Percentiles rank a stretch among this genome's conserved stretches.
Evolutionary conservation across 2,329 filamentous ascomycete genomes (phyloP).

Genomic region (Blastomyces emzantsi): DNA sequence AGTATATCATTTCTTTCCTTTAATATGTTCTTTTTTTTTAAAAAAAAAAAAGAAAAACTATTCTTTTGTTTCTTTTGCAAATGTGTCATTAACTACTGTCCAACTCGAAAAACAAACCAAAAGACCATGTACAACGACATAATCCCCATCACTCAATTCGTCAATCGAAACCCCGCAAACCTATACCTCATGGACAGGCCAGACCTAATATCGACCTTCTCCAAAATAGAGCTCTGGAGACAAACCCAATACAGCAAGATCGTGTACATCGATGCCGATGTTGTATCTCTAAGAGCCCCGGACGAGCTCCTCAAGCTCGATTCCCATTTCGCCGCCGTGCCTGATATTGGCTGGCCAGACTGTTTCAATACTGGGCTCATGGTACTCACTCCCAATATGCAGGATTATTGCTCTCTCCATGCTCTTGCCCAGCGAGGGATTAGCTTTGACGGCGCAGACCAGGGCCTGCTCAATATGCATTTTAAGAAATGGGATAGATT

Average conservation of each 20-base stretch:
- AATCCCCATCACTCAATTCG: constrained; percentile 71
- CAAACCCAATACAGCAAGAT: constrained; percentile 84
- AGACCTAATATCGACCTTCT: constrained; percentile 87
- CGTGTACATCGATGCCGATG: constrained; percentile 89
- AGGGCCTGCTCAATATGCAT: constrained; percentile 91
- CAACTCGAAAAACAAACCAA: constrained; percentile 13
- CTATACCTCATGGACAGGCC: constrained; percentile 84
- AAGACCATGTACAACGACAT: constrained; percentile 81
- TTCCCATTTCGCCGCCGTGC: constrained; percentile 60
- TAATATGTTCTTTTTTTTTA: constrained; percentile 8
- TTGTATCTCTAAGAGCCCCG: constrained; percentile 80
- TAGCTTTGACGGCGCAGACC: constrained; percentile 95
- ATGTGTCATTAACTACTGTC: constrained; percentile 15
- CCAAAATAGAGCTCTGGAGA: constrained; percentile 92
- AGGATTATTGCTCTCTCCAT: constrained; percentile 75
- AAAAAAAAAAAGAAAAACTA: too few species aligned
- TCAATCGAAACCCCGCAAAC: constrained; percentile 68
- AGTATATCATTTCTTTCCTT: constrained; percentile 40
- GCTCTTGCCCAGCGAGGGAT: constrained; percentile 78
- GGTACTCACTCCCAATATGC: constrained; percentile 77
- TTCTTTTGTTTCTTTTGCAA: constrained; percentile 1
- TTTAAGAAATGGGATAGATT: constrained; percentile 79
- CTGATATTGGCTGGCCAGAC: constrained; percentile 97
- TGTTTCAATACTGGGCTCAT: constrained; percentile 98
- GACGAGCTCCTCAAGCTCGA: constrained; percentile 78